Evolutionary conservation across 257 asterid genomes (phyloP).

Genomic region (Striga asiatica): DNA sequence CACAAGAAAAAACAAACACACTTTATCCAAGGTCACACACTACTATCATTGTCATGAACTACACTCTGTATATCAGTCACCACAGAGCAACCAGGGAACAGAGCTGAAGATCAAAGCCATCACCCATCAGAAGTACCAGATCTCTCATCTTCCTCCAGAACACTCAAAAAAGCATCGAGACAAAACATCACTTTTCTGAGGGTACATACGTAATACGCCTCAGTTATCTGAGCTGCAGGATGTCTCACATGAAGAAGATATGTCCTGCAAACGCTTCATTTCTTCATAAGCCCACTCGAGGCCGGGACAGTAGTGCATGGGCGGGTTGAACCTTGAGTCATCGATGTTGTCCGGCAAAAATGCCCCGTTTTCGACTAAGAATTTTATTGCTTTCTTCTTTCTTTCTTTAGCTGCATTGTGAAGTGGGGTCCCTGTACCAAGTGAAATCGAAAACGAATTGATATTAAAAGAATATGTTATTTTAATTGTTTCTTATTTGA

Average conservation of each 20-base stretch:
- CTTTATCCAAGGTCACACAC: too few species aligned
- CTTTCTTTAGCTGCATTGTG: constrained; percentile 94
- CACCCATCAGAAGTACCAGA: not conserved
- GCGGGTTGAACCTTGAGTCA: constrained; percentile 95
- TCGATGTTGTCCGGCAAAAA: constrained; percentile 77
- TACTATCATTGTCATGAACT: too few species aligned
- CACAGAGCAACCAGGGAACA: too few species aligned
- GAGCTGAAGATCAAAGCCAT: not conserved
- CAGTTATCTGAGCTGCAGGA: constrained; percentile 69
- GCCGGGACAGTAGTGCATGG: constrained; percentile 89
- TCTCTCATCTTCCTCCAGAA: not conserved
- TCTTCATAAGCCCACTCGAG: constrained; percentile 98
- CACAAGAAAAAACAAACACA: too few species aligned
- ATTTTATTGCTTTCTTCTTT: constrained; percentile 69
- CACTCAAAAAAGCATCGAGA: not conserved
- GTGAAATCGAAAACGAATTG: not conserved
- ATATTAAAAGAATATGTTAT: not conserved
- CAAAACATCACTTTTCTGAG: not conserved
- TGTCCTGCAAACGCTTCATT: constrained; percentile 61
- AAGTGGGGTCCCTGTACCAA: constrained; percentile 86
- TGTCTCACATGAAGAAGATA: constrained; percentile 60
- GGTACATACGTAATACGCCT: constrained; percentile 14
- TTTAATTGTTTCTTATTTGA: not conserved
- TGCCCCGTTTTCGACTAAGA: constrained; percentile 81
- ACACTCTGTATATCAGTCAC: too few species aligned